Evolutionary conservation across 2,329 filamentous ascomycete species (phyloP), one percentile per base, ranked within the genome.

Genomic region (Trichoderma polysporum): DNA sequence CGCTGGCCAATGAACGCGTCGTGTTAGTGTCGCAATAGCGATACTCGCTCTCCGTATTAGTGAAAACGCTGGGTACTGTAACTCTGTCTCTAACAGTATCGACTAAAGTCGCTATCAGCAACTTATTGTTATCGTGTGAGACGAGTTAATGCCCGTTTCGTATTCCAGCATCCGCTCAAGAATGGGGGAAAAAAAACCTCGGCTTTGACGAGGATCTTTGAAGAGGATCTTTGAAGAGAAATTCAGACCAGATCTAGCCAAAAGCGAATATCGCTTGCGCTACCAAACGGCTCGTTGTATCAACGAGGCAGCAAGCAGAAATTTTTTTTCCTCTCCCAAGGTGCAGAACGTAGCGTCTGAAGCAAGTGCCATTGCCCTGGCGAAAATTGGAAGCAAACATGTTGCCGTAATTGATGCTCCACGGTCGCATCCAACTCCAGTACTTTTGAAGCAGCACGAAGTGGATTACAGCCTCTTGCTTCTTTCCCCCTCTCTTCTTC

Each of bases 1-100:
- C 66, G 7, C 1, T 37, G 49, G n/a, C 74, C 73, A 76, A 75
- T 75, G 67, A 74, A 35, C 27, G n/a, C 2, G 6, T 12, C n/a
- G 17, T n/a, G 71, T 67, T 69, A 70, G 33, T 6, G 7, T 2
- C 8, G 15, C 29, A 41, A 60, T 69, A 70, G 67, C 25, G 31
- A 8, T 8, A 15, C 4, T 10, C 8, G 17, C 41, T 45, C 9
- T 5, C 9, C 12, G 31, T 45, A 49, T 58, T 69, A 66, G 37
- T 12, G 12, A 2, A 0, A 17, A 6, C 3, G 17, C 41, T 9
- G 13, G 1, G 6, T n/a, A n/a, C 7, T 4, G 22, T n/a, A 12
- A 35, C 39, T n/a, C 2, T 7, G 2, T 22, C 10, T 7, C 15
- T 67, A 67, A 67, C 66, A 58, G 19, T 1, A 35, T 45, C 2